These are phyloP conservation scores for Linum tenue DNA, from an alignment of 345 rosid species.

Conservation along the genomic window DNA sequence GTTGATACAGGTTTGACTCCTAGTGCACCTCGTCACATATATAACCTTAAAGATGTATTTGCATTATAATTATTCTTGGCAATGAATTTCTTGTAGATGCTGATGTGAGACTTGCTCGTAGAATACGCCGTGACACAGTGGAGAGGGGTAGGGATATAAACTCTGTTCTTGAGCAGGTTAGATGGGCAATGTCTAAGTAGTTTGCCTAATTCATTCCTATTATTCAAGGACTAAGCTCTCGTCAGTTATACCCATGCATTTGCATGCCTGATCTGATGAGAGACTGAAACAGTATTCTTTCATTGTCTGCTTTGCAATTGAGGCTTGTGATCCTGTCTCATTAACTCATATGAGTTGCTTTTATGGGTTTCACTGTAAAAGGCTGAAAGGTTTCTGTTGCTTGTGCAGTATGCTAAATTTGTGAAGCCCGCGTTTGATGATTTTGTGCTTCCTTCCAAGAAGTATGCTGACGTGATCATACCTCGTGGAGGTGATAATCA, in stretches of 20 bases:
- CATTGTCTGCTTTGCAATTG: background rate
- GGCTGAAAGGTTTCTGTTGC: constrained; percentile 10
- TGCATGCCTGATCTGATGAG: background rate
- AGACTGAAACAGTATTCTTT: background rate
- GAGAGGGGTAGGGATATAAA: constrained; percentile 90
- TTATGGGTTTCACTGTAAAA: background rate
- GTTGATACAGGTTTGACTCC: constrained; percentile 75
- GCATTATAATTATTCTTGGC: constrained; percentile 18
- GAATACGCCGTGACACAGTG: constrained; percentile 94
- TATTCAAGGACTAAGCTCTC: background rate
- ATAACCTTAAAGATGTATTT: background rate
- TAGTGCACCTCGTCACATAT: background rate
- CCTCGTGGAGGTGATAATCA: constrained; percentile 97
- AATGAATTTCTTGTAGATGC: constrained; percentile 60
- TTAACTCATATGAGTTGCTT: background rate
- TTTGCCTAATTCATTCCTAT: background rate
- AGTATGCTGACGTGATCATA: constrained; percentile 88
- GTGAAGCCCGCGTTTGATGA: constrained; percentile 99
- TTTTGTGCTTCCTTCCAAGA: constrained; percentile 89
- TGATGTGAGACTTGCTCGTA: constrained; percentile 99
- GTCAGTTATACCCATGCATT: background rate
- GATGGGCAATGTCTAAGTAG: background rate
- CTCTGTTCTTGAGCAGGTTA: constrained; percentile 98
- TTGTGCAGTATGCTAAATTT: constrained; percentile 85
- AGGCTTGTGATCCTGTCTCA: background rate